phyloP scores from a whole-genome alignment of 768 basidiomycete species.

The Cystofilobasidium ferigula region DNA sequence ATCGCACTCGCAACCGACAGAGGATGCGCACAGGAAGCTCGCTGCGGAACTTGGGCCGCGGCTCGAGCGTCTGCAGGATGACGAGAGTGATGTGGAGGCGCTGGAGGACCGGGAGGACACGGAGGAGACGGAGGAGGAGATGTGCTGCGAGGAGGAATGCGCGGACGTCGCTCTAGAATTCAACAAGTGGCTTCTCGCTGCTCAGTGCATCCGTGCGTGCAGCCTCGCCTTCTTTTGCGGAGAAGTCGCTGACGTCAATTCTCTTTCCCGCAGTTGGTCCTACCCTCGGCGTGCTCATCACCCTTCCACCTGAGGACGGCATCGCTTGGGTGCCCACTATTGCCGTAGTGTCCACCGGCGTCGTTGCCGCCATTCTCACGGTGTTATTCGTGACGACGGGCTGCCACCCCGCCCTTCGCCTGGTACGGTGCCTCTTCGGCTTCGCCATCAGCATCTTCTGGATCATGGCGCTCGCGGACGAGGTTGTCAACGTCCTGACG shows the following conservation, averaged over 20 bases:
- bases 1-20: not conserved
- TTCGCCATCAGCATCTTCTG: slow-evolving; percentile 84
- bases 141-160: slow-evolving; percentile 13
- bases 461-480: slow-evolving; percentile 71
- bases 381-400: slow-evolving; percentile 53
- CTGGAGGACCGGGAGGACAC: slow-evolving; percentile 8
- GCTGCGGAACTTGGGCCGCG: not conserved
- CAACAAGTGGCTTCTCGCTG: slow-evolving; percentile 64
- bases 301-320: not conserved
- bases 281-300: not conserved
- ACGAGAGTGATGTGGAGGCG: slow-evolving; percentile 29
- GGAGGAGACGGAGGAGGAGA: not conserved
- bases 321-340: slow-evolving; percentile 29
- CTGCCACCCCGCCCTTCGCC: slow-evolving; percentile 47
- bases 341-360: slow-evolving; percentile 49
- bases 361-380: slow-evolving; percentile 49
- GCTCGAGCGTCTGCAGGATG: not conserved
- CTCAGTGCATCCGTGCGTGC: slow-evolving; percentile 52
- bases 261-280: slow-evolving; percentile 15
- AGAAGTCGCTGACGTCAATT: slow-evolving; percentile 4
- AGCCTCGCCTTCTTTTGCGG: not conserved
- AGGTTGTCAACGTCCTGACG: slow-evolving; percentile 21
- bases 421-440: slow-evolving; percentile 76
- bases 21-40: no score
- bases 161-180: slow-evolving; percentile 29